These are phyloP conservation scores for Backusella tuberculispora DNA, from an alignment of 192 early-diverging fungal genomes.

Conservation along the genomic window DNA sequence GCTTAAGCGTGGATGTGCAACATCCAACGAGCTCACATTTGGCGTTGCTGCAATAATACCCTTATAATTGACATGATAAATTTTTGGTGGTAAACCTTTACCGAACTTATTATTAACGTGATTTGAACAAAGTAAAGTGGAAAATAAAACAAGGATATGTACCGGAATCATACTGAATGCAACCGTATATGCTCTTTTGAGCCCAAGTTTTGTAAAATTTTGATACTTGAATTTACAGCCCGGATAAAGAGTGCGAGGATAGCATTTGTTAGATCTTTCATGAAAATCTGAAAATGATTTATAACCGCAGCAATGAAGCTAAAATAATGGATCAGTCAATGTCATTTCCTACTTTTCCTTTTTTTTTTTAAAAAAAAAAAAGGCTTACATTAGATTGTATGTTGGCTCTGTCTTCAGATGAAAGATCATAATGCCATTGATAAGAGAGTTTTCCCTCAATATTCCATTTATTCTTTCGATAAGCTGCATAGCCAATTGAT, in stretches of 20 bases:
- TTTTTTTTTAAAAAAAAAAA: background rate
- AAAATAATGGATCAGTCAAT: background rate
- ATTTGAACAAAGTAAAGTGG: conserved; percentile 44
- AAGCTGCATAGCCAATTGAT: conserved; percentile 17
- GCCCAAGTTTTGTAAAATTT: conserved; percentile 32
- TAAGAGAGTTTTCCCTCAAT: conserved; percentile 25
- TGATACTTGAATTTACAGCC: conserved; percentile 28
- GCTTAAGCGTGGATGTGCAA: background rate
- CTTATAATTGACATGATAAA: background rate
- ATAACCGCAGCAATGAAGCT: conserved; percentile 50
- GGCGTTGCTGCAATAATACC: background rate
- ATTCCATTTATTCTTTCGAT: conserved; percentile 27
- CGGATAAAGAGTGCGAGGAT: conserved; percentile 39
- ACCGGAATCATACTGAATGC: background rate
- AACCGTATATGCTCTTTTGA: conserved; percentile 16
- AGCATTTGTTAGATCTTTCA: conserved; percentile 46
- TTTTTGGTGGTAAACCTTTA: conserved; percentile 28
- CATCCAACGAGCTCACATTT: background rate
- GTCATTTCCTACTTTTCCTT: background rate
- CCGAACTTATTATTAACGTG: conserved; percentile 44
- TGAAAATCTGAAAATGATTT: conserved; percentile 44
- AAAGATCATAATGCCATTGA: conserved; percentile 26
- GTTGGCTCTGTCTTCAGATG: conserved; percentile 17
- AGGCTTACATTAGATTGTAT: conserved; percentile 27
- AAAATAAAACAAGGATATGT: conserved; percentile 45